Evolutionary conservation across 176 grass and related monocot genomes (phyloP), one percentile per base, ranked within the genome.

Genomic region (Musa acuminata): DNA sequence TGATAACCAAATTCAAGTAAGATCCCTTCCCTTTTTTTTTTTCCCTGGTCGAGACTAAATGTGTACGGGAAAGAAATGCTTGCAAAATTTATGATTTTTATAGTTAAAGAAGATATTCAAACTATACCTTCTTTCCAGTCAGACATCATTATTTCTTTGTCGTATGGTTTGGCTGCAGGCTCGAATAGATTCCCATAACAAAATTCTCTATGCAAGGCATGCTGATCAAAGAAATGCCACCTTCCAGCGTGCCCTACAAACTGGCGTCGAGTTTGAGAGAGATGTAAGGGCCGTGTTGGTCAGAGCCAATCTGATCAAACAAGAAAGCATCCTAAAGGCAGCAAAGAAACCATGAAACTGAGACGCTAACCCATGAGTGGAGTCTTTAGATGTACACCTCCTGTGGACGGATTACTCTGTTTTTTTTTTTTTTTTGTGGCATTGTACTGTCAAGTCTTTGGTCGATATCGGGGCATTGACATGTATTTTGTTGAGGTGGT

Each of bases 111-210:
- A 65, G 21, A 65, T 26, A 26, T 14, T 19, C 1, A 19, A 59
- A 59, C 6, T 59, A 35, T 35, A 1, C 8, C 21, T 64, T 23
- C 2, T 1, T 65, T 5, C 19, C 19, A 1, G 2, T 2, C 20
- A 21, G 49, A 70, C 29, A 35, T 35, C 3, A 43, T 70, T 21
- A 70, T 43, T 50, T n/a, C 27, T 49, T 21, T 21, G 25, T 51
- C 43, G 20, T 50, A 0, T 51, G 35, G 12, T n/a, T 70, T 17
- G 29, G 67, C 67, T 70, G 80, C 80, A 99, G 96, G 96, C 96
- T 11, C 84, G 96, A 48, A 95, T 99, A 83, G 96, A 99, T 75
- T 95, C 96, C 26, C 96, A 99, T 80, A 99, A 99, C 82, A 99
- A 99, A 85, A 93, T 93, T 73, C 90, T 93, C 53, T 93, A 89